Conservation (phyloP, 495 filamentous ascomycete species). For the Clavariopsis aquatica region DNA sequence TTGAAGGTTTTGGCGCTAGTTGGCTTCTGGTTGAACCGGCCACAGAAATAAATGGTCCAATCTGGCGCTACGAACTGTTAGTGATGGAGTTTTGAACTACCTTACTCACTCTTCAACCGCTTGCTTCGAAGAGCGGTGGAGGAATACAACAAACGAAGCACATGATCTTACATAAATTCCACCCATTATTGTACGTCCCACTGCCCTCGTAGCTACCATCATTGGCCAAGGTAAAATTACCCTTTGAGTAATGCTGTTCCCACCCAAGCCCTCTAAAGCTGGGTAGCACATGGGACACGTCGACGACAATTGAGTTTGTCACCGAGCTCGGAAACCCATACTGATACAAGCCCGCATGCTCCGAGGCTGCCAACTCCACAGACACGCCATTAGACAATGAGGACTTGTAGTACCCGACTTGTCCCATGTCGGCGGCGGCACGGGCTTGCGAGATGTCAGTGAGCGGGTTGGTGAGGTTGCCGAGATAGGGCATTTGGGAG, state of each 20-base stretch:
- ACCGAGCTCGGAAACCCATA: slow-evolving; percentile 59
- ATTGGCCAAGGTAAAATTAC: slow-evolving; percentile 54
- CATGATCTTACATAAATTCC: slow-evolving; percentile 56
- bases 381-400: slow-evolving; percentile 54
- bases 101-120: too few species aligned
- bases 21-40: slow-evolving; percentile 56
- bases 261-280: slow-evolving; percentile 61
- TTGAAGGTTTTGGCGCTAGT: slow-evolving; percentile 54
- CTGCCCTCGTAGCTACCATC: slow-evolving; percentile 64
- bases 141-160: background rate
- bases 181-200: slow-evolving; percentile 65
- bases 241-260: slow-evolving; percentile 68
- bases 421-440: slow-evolving; percentile 53
- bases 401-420: slow-evolving; percentile 67
- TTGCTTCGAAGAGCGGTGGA: too few species aligned
- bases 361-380: slow-evolving; percentile 62
- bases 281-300: slow-evolving; percentile 70
- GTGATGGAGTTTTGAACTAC: background rate
- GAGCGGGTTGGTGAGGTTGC: slow-evolving; percentile 59
- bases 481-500: slow-evolving; percentile 62
- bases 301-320: slow-evolving; percentile 60
- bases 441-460: slow-evolving; percentile 56
- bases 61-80: slow-evolving; percentile 49
- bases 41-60: slow-evolving; percentile 73
- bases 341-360: slow-evolving; percentile 64